Percentiles rank a stretch among this genome's conserved stretches.
Evolutionary conservation across 2,329 filamentous ascomycete species (phyloP).

Genomic region (Cladosporium sp.): DNA sequence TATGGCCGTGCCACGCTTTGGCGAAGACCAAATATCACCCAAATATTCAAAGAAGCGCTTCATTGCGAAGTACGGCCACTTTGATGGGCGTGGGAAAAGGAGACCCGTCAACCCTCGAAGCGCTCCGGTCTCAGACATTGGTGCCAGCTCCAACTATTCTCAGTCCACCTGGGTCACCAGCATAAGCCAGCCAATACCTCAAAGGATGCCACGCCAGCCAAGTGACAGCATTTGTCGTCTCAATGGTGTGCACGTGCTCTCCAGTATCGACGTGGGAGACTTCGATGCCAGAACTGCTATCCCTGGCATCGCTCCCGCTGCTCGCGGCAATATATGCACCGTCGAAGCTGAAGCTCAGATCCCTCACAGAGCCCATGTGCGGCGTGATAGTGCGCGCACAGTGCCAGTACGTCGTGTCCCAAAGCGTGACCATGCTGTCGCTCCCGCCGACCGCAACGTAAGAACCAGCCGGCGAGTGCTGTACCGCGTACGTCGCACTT

Average conservation of each 20-base stretch:
- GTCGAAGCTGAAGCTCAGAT: conserved; percentile 71
- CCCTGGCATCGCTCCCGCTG: conserved; percentile 41
- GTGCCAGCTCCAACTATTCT: conserved; percentile 54
- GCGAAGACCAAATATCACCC: no score
- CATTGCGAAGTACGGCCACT: no score
- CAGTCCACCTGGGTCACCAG: conserved; percentile 58
- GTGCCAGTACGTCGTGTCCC: conserved; percentile 73
- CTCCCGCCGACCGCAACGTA: conserved; percentile 69
- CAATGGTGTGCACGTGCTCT: conserved; percentile 65
- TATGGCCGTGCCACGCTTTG: no score
- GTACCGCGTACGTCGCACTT: conserved; percentile 61
- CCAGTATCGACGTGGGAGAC: conserved; percentile 69
- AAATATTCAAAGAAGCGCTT: no score
- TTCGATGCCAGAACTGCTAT: conserved; percentile 64
- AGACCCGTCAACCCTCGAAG: not conserved
- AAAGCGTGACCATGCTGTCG: conserved; percentile 68
- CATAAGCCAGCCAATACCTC: conserved; percentile 67
- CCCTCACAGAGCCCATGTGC: conserved; percentile 62
- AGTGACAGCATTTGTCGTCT: conserved; percentile 58
- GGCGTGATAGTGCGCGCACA: conserved; percentile 65
- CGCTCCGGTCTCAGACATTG: conserved; percentile 12
- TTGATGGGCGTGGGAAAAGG: no score
- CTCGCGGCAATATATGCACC: conserved; percentile 69
- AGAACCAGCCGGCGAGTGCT: conserved; percentile 63
- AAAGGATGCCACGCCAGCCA: conserved; percentile 72